Percentiles rank a stretch among this genome's conserved stretches.
Conservation (phyloP, 495 filamentous ascomycete genomes). For the Tirmania nivea region DNA sequence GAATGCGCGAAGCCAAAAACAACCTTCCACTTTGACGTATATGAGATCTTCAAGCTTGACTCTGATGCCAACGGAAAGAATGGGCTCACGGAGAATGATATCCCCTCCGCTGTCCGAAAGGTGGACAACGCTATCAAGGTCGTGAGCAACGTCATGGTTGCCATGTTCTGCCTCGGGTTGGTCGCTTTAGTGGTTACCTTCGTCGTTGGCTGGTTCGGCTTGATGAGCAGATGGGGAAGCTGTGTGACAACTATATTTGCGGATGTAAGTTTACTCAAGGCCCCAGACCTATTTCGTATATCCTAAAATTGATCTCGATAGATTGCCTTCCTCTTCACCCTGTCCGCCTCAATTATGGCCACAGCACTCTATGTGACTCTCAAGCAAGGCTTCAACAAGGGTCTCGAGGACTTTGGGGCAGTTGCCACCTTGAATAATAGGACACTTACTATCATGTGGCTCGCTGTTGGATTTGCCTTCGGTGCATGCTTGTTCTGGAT, state of each 20-base stretch:
- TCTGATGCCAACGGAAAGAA: conserved; percentile 20
- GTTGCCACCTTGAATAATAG: conserved; percentile 37
- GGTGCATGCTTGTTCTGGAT: conserved; percentile 68
- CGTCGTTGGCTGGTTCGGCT: conserved; percentile 44
- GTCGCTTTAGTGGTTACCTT: conserved; percentile 47
- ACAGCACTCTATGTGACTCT: conserved; percentile 40
- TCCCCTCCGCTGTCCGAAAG: conserved; percentile 38
- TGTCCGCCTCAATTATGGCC: conserved; percentile 35
- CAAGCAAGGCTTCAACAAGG: conserved; percentile 35
- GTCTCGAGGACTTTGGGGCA: conserved; percentile 44
- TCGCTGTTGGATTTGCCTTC: conserved; percentile 54
- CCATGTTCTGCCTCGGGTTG: conserved; percentile 42
- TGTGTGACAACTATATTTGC: conserved; percentile 61
- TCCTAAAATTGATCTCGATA: conserved; percentile 23
- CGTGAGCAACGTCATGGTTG: conserved; percentile 34
- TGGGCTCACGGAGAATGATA: conserved; percentile 1
- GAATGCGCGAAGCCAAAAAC: conserved; percentile 55
- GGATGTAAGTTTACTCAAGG: conserved; percentile 30
- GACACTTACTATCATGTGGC: conserved; percentile 52
- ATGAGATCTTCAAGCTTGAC: conserved; percentile 22
- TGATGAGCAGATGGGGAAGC: conserved; percentile 47
- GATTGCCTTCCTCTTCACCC: conserved; percentile 38
- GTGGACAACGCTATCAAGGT: conserved; percentile 46
- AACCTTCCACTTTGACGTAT: conserved; percentile 32
- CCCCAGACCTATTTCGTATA: conserved; percentile 22